Conservation (phyloP, 78 protist species). For the Chrysochromulina tobinii region DNA sequence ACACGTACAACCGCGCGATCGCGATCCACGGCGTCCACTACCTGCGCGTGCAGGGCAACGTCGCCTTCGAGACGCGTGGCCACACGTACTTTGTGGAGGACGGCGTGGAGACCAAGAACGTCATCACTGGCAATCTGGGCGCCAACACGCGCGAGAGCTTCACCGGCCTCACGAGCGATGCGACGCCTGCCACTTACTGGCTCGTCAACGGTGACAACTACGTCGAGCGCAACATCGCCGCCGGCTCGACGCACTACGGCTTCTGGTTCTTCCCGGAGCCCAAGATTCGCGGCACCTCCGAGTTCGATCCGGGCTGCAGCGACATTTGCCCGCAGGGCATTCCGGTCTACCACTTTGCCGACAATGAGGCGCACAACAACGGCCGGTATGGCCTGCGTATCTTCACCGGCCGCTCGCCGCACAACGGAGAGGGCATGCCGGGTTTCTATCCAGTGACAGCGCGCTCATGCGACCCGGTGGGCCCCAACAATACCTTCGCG, state of each 20-base stretch:
- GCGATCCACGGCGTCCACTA: not conserved
- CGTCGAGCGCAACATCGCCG: not conserved
- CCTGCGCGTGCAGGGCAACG: not conserved
- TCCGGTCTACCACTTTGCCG: not conserved
- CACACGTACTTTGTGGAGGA: not conserved
- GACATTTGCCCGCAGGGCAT: too few species aligned
- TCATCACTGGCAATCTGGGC: not conserved
- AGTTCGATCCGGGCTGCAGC: not conserved
- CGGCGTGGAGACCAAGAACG: not conserved
- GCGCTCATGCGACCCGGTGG: not conserved
- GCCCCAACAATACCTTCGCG: not conserved
- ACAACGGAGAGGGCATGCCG: too few species aligned
- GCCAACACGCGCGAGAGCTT: not conserved
- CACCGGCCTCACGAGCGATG: not conserved
- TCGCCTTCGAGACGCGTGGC: not conserved
- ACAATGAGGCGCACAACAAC: not conserved
- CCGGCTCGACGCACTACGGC: not conserved
- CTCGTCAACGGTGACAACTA: not conserved
- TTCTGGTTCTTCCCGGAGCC: not conserved
- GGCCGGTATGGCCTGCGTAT: not conserved
- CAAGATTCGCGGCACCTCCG: not conserved
- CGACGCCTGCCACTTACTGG: not conserved
- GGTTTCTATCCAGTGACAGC: not conserved
- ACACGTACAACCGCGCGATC: not conserved
- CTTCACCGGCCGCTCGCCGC: not conserved